Conservation (phyloP, 2,329 filamentous ascomycete species). For the Exophiala bonariae region DNA sequence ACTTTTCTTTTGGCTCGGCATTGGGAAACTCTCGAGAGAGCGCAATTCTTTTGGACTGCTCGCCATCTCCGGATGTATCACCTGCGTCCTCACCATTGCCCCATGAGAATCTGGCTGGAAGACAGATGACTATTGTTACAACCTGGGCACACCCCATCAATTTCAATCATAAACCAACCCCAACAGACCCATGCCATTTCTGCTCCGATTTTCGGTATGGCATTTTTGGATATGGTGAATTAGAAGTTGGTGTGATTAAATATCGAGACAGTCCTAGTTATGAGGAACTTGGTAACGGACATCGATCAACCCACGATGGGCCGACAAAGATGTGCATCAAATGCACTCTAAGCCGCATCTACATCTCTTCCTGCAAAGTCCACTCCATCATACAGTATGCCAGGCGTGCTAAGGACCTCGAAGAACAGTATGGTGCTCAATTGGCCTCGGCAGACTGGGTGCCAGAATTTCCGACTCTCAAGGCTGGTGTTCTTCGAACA, state of each 20-base stretch:
- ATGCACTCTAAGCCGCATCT: slow-evolving; percentile 23
- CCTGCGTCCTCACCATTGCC: background rate
- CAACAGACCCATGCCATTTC: slow-evolving; percentile 22
- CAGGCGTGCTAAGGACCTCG: background rate
- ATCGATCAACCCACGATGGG: slow-evolving; percentile 12
- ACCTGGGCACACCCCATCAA: slow-evolving; percentile 29
- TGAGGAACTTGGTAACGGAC: slow-evolving; percentile 21
- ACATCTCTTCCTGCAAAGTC: slow-evolving; percentile 23
- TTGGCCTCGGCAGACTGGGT: background rate
- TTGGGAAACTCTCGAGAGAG: background rate
- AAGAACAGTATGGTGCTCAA: slow-evolving; percentile 10
- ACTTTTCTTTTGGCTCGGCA: background rate
- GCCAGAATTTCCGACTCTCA: slow-evolving; percentile 2
- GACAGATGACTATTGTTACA: slow-evolving; percentile 16
- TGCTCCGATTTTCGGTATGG: slow-evolving; percentile 25
- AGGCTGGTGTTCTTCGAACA: slow-evolving; percentile 7
- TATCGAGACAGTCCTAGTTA: slow-evolving; percentile 7
- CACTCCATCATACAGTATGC: slow-evolving; percentile 5
- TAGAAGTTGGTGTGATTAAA: slow-evolving; percentile 16
- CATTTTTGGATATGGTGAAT: slow-evolving; percentile 23
- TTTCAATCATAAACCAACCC: slow-evolving; percentile 18
- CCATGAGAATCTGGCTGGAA: background rate
- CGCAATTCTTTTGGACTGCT: background rate
- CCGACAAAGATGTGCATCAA: slow-evolving; percentile 27
- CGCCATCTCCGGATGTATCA: background rate